phyloP scores from a whole-genome alignment of 2,329 filamentous ascomycete genomes.

The Parafenestella ontariensis region DNA sequence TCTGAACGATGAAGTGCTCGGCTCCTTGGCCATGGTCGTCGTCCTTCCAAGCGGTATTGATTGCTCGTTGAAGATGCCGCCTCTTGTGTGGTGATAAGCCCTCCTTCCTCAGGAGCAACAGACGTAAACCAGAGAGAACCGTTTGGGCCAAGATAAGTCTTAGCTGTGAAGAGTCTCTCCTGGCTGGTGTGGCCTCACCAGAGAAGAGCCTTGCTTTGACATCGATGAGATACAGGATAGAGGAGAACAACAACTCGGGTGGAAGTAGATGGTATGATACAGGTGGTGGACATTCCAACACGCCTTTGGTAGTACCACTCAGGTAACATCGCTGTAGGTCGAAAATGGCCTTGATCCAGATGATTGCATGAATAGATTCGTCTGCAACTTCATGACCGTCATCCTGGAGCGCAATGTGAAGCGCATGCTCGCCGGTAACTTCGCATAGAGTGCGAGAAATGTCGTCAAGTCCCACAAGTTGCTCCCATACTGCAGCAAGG shows the following conservation, averaged over 20 bases:
- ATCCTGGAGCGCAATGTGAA: conserved; percentile 36
- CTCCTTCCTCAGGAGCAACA: conserved; percentile 43
- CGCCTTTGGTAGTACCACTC: conserved; percentile 31
- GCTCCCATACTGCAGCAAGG: conserved; percentile 47
- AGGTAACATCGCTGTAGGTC: conserved; percentile 47
- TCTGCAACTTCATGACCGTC: conserved; percentile 28
- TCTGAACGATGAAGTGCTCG: conserved; percentile 43
- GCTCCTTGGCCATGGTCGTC: conserved; percentile 39
- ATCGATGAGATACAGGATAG: conserved; percentile 45
- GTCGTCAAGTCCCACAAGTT: conserved; percentile 44
- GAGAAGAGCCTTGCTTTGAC: conserved; percentile 42
- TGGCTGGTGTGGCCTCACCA: conserved; percentile 31
- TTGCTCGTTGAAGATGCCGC: conserved; percentile 38
- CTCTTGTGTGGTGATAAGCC: conserved; percentile 32
- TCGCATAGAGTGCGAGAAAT: conserved; percentile 45
- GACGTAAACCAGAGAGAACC: conserved; percentile 43
- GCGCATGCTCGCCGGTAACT: conserved; percentile 46
- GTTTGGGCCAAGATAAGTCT: conserved; percentile 31
- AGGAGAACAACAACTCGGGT: conserved; percentile 41
- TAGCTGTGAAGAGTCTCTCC: conserved; percentile 28
- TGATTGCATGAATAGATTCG: conserved; percentile 35
- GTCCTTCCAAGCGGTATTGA: conserved; percentile 44
- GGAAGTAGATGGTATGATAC: conserved; percentile 40
- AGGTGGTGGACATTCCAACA: conserved; percentile 39
- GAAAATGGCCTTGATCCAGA: conserved; percentile 49